Base-by-base conservation (phyloP, 805 yeast genomes). In the Monosporozyma unispora region DNA sequence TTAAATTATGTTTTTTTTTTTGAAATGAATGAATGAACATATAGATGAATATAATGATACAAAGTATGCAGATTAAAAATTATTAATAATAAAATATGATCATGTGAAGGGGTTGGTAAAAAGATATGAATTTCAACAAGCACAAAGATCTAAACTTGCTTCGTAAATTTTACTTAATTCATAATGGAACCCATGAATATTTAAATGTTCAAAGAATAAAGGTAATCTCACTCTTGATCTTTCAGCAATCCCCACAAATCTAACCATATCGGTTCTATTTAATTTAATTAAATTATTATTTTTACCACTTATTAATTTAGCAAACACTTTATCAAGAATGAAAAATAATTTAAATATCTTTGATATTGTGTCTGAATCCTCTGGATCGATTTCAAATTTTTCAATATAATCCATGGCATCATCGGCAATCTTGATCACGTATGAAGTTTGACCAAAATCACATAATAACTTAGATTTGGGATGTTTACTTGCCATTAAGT, bases 391-490 rank as follows among this genome's bases (percentile, higher is more conserved):
- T 44, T 70, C 54, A 53, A 70, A 70, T 54, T 74, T 79, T 12
- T 69, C 73, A 8, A 81, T 54, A 55, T 77, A 84, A 54, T 83
- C 90, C 45, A 80, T 73, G 27, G 83, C 58, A 53, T 84, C 89
- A 46, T 84, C 87, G 45, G 87, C 77, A 2, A 85, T 72, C 39
- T 74, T 73, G 22, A 87, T 68, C 16, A 84, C 63, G 55, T 82
- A 84, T 47, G 80, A 79, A 0, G 76, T 70, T 61, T 83, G 90
- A 0, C 86, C 87, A 58, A 77, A 78, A n/a, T 44, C 52, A 38
- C 28, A 25, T n/a, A 23, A n/a, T 21, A 44, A 16, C 22, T 19
- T 21, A 18, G 29, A 12, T 31, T 37, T 16, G 11, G 38, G 16
- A 4, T 25, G 16, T 16, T 33, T 31, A 11, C 18, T 45, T 6